phyloP scores from a whole-genome alignment of 306 rosid genomes.

The Aeschynomene evenia region DNA sequence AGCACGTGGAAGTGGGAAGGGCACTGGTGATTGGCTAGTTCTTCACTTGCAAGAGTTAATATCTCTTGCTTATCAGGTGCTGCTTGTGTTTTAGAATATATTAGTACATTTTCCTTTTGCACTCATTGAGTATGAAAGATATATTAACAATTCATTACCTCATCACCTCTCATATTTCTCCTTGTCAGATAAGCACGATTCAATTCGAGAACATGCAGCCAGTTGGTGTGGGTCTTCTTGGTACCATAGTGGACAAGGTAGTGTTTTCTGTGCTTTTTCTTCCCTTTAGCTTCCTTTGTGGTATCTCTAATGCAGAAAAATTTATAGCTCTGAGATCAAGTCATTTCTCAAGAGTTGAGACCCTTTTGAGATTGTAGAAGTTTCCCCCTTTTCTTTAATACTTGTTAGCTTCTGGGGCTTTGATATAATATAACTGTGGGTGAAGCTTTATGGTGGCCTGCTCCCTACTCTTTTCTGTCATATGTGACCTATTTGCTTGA shows the following conservation, averaged over 20 bases:
- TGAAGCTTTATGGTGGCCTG: constrained; percentile 1
- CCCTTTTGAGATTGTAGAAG: constrained; percentile 1
- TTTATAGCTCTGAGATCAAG: not conserved
- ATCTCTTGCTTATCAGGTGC: constrained; percentile 98
- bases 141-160: constrained; percentile 15
- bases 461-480: constrained; percentile 8
- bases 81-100: constrained; percentile 21
- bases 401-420: not conserved
- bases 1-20: constrained; percentile 46
- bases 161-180: not conserved
- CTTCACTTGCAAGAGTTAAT: constrained; percentile 90
- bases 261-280: constrained; percentile 18
- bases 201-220: constrained; percentile 97
- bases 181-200: constrained; percentile 82
- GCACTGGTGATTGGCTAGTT: constrained; percentile 77
- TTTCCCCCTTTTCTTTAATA: not conserved
- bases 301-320: not conserved
- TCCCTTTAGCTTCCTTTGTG: not conserved
- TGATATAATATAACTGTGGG: constrained; percentile 14
- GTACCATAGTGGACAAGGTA: constrained; percentile 89
- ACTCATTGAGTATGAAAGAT: constrained; percentile 19
- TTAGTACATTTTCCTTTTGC: constrained; percentile 19
- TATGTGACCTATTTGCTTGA: not conserved
- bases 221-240: constrained; percentile 84
- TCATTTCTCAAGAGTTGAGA: not conserved